Percentiles rank a stretch among this genome's conserved stretches.
phyloP scores from a whole-genome alignment of 148 eudicot species.

The Selenicereus undatus region DNA sequence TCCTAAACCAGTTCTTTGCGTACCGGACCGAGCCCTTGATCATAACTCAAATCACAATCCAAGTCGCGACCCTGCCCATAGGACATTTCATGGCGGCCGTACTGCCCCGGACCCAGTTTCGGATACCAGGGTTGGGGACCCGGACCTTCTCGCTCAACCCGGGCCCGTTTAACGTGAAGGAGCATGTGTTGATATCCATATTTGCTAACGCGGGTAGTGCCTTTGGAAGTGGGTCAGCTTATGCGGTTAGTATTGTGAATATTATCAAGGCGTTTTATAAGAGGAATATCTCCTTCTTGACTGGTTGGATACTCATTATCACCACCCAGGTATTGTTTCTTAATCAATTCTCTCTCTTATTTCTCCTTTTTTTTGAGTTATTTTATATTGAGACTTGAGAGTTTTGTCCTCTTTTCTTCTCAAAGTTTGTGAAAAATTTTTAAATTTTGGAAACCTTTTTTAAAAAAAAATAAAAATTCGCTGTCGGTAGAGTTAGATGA shows the following conservation, averaged over 20 bases:
- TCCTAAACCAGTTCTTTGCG: slow-evolving; percentile 84
- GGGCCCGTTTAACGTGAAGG: slow-evolving; percentile 92
- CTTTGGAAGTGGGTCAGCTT: slow-evolving; percentile 79
- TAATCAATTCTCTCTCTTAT: too few species aligned
- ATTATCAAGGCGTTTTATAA: slow-evolving; percentile 78
- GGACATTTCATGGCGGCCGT: slow-evolving; percentile 65
- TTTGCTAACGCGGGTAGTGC: slow-evolving; percentile 93
- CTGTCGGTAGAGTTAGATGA: too few species aligned
- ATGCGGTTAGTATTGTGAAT: slow-evolving; percentile 68
- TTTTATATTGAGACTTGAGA: too few species aligned
- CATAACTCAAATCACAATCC: slow-evolving; percentile 80
- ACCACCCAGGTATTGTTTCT: slow-evolving; percentile 73
- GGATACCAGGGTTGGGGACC: slow-evolving; percentile 59
- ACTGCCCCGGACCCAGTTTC: slow-evolving; percentile 51
- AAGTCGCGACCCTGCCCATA: slow-evolving; percentile 68
- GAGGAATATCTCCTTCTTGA: slow-evolving; percentile 63
- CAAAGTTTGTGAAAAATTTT: too few species aligned
- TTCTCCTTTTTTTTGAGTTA: too few species aligned
- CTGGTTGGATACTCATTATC: slow-evolving; percentile 83
- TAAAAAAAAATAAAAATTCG: too few species aligned
- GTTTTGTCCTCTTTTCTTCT: too few species aligned
- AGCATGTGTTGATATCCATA: slow-evolving; percentile 77
- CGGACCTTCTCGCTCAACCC: slow-evolving; percentile 63
- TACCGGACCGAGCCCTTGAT: slow-evolving; percentile 80
- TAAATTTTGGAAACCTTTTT: too few species aligned